Base-by-base conservation (phyloP, 2,329 filamentous ascomycete species). In the Xylaria sp. region DNA sequence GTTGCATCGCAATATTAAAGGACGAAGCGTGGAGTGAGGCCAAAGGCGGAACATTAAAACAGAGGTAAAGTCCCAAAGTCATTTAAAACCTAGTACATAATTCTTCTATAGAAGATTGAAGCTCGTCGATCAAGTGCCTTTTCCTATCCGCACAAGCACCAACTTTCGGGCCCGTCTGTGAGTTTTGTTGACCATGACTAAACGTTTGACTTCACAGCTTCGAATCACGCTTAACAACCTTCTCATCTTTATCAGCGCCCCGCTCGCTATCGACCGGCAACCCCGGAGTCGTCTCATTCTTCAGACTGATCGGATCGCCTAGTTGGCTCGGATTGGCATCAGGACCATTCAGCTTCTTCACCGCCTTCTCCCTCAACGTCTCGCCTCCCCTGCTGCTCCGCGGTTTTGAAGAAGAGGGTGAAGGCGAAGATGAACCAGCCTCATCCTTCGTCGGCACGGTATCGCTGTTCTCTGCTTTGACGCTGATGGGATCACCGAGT, bases 281-380 rank as follows among this genome's bases (percentile, higher is more conserved):
- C 43, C 68, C 73, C 10, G 75, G 71, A 57, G 74, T 79, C 68
- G 75, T 78, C 70, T 82, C 81, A 3, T 78, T 80, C 68, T 82
- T 82, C 20, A 81, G 62, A 56, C 79, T 82, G 28, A 80, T 76
- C 2, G 81, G 81, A 64, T 82, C 81, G n/a, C 81, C 80, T 7
- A 82, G 73, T 68, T 78, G 78, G 39, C 77, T 78, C 12, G 80
- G 79, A 67, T 84, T 77, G 3, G 77, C 75, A 41, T 73, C 70
- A 3, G 75, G 65, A 36, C 77, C 78, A 46, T 79, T 71, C 4
- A 78, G 64, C 46, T 78, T 76, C 68, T 78, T 75, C 51, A 70
- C 58, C 7, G 75, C 75, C 52, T 76, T 76, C 54, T 78, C 74
- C 46, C 75, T 71, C 52, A 77, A 61, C 0, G 71, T 77, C 28